Evolutionary conservation across 2,329 filamentous ascomycete genomes (phyloP), one percentile per base, ranked within the genome.

Genomic region (Alternaria angustiovoidea): DNA sequence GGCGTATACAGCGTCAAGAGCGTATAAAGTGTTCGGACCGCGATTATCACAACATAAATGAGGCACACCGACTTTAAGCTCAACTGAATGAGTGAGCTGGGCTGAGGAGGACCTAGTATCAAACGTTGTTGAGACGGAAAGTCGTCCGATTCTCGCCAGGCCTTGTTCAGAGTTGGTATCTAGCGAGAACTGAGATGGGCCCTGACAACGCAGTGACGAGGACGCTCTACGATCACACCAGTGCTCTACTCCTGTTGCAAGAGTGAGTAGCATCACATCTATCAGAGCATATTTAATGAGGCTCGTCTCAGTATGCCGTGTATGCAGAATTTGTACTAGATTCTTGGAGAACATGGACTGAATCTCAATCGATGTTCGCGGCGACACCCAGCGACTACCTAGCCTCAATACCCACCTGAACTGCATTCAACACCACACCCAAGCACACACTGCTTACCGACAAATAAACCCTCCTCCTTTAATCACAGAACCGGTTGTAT

Each of bases 1-100:
- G 44, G 68, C 68, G 68, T 69, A 9, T 69, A 54, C 9, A 54
- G 68, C 68, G 68, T 70, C 54, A 62, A 57, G 42, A 32, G 68
- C 68, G 68, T 70, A 47, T 65, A 66, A 20, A 18, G 4, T 28
- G 18, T 38, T 47, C 46, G 18, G 14, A 46, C 22, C 5, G 28
- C 3, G n/a, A 36, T n/a, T 9, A 20, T 48, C 18, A 30, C 14
- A 11, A 43, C 34, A 49, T 20, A 22, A 48, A 14, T n/a, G 18
- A 49, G 3, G 20, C 20, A 38, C 11, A 24, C 11, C 5, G 46
- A 12, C 14, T 8, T 11, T 36, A 8, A 26, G 14, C 30, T 14
- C 18, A 8, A 36, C 5, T 49, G 16, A 16, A 11, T 18, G n/a
- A 26, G 4, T 0, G 20, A 3, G 6, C 7, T 36, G 18, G 22